Conservation (phyloP, 495 filamentous ascomycete genomes). For the Elasticomyces elasticus region DNA sequence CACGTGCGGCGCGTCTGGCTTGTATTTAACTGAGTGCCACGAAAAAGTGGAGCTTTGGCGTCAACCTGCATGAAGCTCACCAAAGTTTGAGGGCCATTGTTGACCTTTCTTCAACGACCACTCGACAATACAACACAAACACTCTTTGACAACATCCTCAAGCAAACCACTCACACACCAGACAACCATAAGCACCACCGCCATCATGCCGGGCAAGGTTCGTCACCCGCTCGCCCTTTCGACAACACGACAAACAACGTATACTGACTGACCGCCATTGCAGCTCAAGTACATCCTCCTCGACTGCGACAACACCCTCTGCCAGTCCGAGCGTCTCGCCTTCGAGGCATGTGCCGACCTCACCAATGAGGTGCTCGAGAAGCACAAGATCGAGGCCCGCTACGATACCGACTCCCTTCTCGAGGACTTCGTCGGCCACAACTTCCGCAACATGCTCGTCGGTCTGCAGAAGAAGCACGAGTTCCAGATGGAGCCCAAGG, state of each 20-base stretch:
- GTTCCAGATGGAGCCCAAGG: conserved; percentile 55
- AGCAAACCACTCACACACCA: neutral
- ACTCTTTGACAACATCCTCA: neutral
- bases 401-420: conserved; percentile 76
- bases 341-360: conserved; percentile 92
- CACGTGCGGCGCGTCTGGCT: too few species aligned
- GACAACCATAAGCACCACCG: neutral
- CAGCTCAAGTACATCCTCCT: conserved; percentile 60
- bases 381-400: conserved; percentile 52
- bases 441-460: conserved; percentile 86
- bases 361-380: conserved; percentile 77
- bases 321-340: conserved; percentile 82
- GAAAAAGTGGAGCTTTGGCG: too few species aligned
- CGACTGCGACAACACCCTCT: conserved; percentile 97
- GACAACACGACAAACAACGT: neutral
- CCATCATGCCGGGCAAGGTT: neutral
- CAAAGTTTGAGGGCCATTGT: too few species aligned
- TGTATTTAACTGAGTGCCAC: too few species aligned
- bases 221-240: neutral
- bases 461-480: conserved; percentile 66
- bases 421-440: conserved; percentile 85
- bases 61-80: too few species aligned
- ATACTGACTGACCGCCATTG: neutral
- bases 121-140: neutral
- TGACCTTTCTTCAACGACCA: neutral